phyloP scores from a whole-genome alignment of 495 filamentous ascomycete species.

The Aspergillus olivimuriae region DNA sequence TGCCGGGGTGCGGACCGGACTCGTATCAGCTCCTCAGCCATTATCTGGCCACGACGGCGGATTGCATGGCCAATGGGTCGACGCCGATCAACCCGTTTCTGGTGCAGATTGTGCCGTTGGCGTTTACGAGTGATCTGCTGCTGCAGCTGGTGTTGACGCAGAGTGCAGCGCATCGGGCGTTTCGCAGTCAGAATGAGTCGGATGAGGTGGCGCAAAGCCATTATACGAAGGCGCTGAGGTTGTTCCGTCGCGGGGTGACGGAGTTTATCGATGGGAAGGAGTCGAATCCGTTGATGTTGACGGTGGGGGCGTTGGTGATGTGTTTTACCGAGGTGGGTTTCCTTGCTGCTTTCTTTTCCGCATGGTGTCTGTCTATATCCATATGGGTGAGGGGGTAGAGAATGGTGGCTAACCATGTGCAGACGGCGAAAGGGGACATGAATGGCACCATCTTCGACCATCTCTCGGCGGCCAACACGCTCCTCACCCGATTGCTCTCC shows the following conservation, averaged over 20 bases:
- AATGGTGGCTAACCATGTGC: conserved; percentile 3
- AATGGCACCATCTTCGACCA: conserved; percentile 35
- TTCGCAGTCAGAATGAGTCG: conserved; percentile 27
- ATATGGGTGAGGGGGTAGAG: background rate
- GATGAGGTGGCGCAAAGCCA: conserved; percentile 30
- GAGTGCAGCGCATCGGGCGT: conserved; percentile 33
- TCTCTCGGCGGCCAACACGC: conserved; percentile 27
- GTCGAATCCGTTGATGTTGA: conserved; percentile 28
- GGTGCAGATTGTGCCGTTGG: conserved; percentile 32
- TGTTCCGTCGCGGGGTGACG: conserved; percentile 28
- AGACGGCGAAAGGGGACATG: conserved; percentile 36
- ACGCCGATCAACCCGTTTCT: conserved; percentile 33
- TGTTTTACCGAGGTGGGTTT: conserved; percentile 32
- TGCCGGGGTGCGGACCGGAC: conserved; percentile 28
- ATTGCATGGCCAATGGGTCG: conserved; percentile 34
- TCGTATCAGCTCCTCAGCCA: conserved; percentile 31
- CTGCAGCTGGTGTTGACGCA: conserved; percentile 33
- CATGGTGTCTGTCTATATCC: too few relatives aligned
- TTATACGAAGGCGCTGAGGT: conserved; percentile 27
- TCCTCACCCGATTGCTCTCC: conserved; percentile 25
- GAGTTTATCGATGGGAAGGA: conserved; percentile 36
- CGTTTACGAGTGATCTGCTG: conserved; percentile 31
- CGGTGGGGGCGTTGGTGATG: conserved; percentile 32
- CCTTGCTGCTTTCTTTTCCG: too few relatives aligned
- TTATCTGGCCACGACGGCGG: conserved; percentile 30